These are phyloP conservation scores for Leccinum imitatum DNA, from an alignment of 768 basidiomycete species.

Conservation along the genomic window DNA sequence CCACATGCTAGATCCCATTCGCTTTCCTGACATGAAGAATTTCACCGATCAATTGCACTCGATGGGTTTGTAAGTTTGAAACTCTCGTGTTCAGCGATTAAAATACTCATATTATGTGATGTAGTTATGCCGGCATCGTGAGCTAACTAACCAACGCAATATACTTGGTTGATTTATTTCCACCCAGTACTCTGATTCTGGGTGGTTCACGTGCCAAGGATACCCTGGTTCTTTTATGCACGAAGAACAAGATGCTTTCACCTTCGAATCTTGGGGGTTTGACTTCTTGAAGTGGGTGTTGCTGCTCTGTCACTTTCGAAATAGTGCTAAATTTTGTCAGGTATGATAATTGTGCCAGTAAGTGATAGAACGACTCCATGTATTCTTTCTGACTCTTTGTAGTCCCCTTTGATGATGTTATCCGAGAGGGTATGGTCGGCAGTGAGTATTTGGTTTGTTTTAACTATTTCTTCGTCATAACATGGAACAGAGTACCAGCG, in stretches of 20 bases:
- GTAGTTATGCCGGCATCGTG: conserved; percentile 61
- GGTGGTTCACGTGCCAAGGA: conserved; percentile 62
- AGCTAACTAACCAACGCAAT: conserved; percentile 15
- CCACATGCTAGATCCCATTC: conserved; percentile 38
- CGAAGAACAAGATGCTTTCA: conserved; percentile 57
- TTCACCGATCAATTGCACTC: conserved; percentile 53
- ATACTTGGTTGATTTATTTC: not conserved
- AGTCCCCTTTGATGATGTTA: conserved; percentile 59
- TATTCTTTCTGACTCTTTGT: not conserved
- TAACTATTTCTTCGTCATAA: conserved; percentile 1
- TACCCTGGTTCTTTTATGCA: conserved; percentile 65
- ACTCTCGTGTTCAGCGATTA: not conserved
- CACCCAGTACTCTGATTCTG: conserved; percentile 60
- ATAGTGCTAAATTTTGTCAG: conserved; percentile 28
- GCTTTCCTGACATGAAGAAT: conserved; percentile 57
- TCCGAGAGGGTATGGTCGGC: conserved; percentile 51
- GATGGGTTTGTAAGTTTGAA: conserved; percentile 50
- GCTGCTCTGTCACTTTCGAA: not conserved
- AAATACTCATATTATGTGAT: conserved; percentile 8
- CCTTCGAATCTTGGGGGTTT: conserved; percentile 63
- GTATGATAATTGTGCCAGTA: conserved; percentile 62
- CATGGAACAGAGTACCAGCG: conserved; percentile 49
- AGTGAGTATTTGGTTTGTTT: conserved; percentile 36
- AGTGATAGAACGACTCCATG: conserved; percentile 5
- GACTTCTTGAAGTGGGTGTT: conserved; percentile 57